A percentile compares a stretch with the other conserved stretches of the same genome.
These are phyloP conservation scores for Cnidoscolus chayamansa DNA, from an alignment of 441 rosid species.

Conservation along the genomic window DNA sequence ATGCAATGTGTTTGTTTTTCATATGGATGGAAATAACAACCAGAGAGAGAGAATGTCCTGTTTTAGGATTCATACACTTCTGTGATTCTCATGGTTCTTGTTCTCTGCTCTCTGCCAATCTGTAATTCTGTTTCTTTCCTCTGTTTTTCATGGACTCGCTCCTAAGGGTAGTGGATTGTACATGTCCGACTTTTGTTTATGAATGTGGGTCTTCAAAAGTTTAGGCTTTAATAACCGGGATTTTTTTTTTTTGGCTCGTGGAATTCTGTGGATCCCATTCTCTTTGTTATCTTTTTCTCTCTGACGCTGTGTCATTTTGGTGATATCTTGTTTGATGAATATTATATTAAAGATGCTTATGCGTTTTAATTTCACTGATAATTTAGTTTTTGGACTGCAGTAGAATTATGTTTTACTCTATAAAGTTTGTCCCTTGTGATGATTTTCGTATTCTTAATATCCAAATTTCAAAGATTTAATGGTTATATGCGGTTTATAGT, in stretches of 20 bases:
- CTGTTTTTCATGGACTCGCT: background rate
- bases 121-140: background rate
- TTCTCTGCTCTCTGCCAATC: background rate
- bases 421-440: slow-evolving; percentile 19
- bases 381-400: slow-evolving; percentile 24
- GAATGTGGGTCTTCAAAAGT: slow-evolving; percentile 28
- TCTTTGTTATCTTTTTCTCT: slow-evolving; percentile 34
- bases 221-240: slow-evolving; percentile 27
- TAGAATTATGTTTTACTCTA: slow-evolving; percentile 32
- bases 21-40: slow-evolving; percentile 1
- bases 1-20: slow-evolving; percentile 25
- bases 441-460: slow-evolving; percentile 4
- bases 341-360: slow-evolving; percentile 22
- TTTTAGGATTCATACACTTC: background rate
- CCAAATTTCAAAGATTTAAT: slow-evolving; percentile 25
- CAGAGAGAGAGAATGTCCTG: background rate
- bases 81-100: slow-evolving; percentile 1
- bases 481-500: slow-evolving; percentile 27
- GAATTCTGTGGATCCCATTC: slow-evolving; percentile 57
- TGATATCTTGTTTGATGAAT: slow-evolving; percentile 24
- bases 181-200: slow-evolving; percentile 13
- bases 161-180: background rate
- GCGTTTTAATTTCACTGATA: slow-evolving; percentile 27
- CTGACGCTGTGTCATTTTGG: slow-evolving; percentile 32
- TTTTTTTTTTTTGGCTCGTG: slow-evolving; percentile 26